Base-by-base conservation (phyloP, 2,329 filamentous ascomycete genomes). In the Shiraia sp. region DNA sequence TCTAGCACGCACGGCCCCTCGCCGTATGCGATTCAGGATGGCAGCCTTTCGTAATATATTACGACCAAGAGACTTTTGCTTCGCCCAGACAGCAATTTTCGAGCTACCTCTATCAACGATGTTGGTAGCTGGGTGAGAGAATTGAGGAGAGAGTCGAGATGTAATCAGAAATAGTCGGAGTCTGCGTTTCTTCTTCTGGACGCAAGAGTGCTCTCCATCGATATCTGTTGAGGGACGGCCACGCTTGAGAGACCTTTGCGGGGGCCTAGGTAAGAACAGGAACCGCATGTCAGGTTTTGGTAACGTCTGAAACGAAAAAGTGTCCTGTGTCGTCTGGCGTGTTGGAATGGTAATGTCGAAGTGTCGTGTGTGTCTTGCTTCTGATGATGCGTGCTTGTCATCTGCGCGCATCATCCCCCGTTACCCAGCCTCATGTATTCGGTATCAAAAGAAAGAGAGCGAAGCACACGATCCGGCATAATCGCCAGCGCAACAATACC, bases 101-200 rank as follows among this genome's bases (percentile, higher is more conserved):
- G 71, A 72, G 10, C 72, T 75, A 41, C 81, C 82, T 17, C 83
- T 78, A 63, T 84, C 81, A 37, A 85, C 75, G 42, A 88, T 86
- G 56, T 88, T 84, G 30, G 84, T 83, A 3, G 86, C 82, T 0
- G 86, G 86, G 19, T 80, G 74, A 0, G 85, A 87, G 65, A 82
- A 89, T 1, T 86, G 85, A 33, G 76, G 79, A 8, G 85, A 88
- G 1, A 89, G 79, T 6, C 84, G 78, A 14, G 84, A 88, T 1
- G 86, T 89, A 58, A 88, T 80, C 30, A 88, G 75, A 32, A 68
- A 63, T 2, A 81, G 71, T 1, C 83, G 77, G 3, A 88, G 70
- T 3, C 86, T 77, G 16, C 86, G 80, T 66, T 88, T 89, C 74
- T 90, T 89, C 52, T 69, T 69, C 27, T 65, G 53, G 75, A 61